These are phyloP conservation scores for Pisolithus microcarpus DNA, from an alignment of 768 basidiomycete genomes.

Conservation along the genomic window DNA sequence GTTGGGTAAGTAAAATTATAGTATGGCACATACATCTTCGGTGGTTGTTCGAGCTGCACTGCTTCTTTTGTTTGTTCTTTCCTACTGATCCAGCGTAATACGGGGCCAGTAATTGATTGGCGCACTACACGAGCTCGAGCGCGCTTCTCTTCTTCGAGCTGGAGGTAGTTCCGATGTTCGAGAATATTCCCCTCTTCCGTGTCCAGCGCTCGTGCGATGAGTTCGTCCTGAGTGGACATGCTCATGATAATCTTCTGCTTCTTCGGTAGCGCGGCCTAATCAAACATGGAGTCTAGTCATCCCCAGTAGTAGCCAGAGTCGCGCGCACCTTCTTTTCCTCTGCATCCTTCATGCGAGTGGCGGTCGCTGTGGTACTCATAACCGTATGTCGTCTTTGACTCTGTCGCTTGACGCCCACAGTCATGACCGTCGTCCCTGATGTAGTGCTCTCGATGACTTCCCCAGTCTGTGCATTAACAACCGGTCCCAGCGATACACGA, in stretches of 20 bases:
- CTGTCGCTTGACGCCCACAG: constrained; percentile 32
- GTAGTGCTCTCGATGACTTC: constrained; percentile 37
- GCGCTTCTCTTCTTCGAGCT: constrained; percentile 75
- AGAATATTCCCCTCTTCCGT: constrained; percentile 80
- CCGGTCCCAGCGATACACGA: constrained; percentile 49
- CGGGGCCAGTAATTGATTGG: constrained; percentile 53
- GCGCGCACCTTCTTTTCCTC: constrained; percentile 51
- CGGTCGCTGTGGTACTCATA: constrained; percentile 63
- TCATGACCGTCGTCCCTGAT: background rate
- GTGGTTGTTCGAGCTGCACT: constrained; percentile 26
- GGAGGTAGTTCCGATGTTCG: constrained; percentile 74
- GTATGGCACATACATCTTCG: constrained; percentile 12
- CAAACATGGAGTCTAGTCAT: background rate
- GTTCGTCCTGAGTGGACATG: constrained; percentile 69
- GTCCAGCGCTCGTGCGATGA: constrained; percentile 76
- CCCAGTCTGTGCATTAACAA: constrained; percentile 54
- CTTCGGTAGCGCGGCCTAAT: constrained; percentile 53
- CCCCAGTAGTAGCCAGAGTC: background rate
- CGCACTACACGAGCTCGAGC: constrained; percentile 56
- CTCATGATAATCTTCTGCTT: constrained; percentile 48
- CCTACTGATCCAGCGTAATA: constrained; percentile 66
- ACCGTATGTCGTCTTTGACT: constrained; percentile 65
- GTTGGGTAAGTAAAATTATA: constrained; percentile 18
- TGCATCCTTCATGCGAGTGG: constrained; percentile 55
- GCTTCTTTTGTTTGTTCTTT: constrained; percentile 49